Evolutionary conservation across 169 alveolate species (phyloP).

Genomic region (Cryptosporidium viatorum): DNA sequence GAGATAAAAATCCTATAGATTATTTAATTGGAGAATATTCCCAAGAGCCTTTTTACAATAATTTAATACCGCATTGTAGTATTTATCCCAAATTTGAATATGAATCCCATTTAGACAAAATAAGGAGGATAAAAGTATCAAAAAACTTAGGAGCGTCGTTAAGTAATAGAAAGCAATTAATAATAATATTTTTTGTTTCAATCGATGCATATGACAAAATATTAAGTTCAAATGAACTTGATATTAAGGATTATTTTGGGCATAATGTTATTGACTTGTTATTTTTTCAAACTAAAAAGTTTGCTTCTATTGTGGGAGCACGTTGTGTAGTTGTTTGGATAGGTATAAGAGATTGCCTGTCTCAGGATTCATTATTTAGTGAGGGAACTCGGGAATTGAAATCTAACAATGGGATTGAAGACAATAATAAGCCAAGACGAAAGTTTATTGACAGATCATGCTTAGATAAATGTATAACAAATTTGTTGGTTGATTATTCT

Average conservation of each 20-base stretch:
- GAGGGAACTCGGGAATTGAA: not conserved
- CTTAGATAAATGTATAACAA: slow-evolving; percentile 36
- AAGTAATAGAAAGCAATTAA: not conserved
- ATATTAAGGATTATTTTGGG: slow-evolving; percentile 19
- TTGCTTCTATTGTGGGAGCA: not conserved
- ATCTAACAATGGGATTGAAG: not conserved
- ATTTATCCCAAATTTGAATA: slow-evolving; percentile 59
- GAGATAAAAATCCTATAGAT: not conserved
- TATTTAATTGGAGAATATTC: not conserved
- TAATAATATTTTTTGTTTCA: slow-evolving; percentile 41
- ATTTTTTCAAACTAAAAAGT: slow-evolving; percentile 19
- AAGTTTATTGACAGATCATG: slow-evolving; percentile 17
- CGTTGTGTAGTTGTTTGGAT: slow-evolving; percentile 67
- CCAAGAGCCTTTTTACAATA: not conserved
- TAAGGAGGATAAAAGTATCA: not conserved
- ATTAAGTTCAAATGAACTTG: not conserved
- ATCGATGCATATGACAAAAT: slow-evolving; percentile 41
- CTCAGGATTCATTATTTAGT: slow-evolving; percentile 45
- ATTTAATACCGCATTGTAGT: slow-evolving; percentile 36
- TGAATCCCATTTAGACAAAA: slow-evolving; percentile 26
- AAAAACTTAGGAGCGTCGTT: not conserved
- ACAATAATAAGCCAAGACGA: not conserved
- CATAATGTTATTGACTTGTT: slow-evolving; percentile 35
- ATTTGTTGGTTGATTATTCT: slow-evolving; percentile 34
- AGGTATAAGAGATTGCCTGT: slow-evolving; percentile 65